Evolutionary conservation across 139 green algal species (phyloP).

Genomic region (Penium margaritaceum): DNA sequence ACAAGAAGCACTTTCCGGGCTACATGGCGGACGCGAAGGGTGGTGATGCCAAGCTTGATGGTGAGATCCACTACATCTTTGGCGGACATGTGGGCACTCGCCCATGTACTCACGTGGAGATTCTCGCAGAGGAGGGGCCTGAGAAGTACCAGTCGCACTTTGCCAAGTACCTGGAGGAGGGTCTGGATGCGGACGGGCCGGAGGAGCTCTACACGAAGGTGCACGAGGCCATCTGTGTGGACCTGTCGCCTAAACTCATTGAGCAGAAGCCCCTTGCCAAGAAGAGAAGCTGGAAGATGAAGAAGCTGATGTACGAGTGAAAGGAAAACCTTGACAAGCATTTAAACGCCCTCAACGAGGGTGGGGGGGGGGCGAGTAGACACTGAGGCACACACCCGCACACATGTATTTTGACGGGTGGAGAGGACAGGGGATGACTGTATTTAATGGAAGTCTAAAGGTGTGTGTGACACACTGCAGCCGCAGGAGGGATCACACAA

Average conservation of each 20-base stretch:
- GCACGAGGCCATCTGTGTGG: conserved; percentile 80
- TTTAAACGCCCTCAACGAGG: conserved; percentile 47
- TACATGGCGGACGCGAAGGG: conserved; percentile 80
- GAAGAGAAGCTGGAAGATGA: conserved; percentile 53
- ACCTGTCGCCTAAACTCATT: conserved; percentile 70
- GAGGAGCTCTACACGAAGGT: conserved; percentile 83
- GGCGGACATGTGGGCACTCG: conserved; percentile 85
- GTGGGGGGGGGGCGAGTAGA: too few species aligned
- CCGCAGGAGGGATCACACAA: too few species aligned
- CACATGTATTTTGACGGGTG: too few species aligned
- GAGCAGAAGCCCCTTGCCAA: conserved; percentile 63
- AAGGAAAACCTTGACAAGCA: conserved; percentile 83
- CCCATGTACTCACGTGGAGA: conserved; percentile 81
- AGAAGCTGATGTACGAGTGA: conserved; percentile 85
- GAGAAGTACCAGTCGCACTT: conserved; percentile 93
- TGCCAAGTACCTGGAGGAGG: conserved; percentile 72
- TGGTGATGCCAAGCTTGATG: conserved; percentile 82
- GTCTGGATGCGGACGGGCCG: conserved; percentile 72
- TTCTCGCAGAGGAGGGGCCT: conserved; percentile 76
- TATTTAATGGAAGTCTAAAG: too few species aligned
- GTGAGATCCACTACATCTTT: conserved; percentile 68
- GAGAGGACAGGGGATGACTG: too few species aligned
- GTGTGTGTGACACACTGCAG: too few species aligned
- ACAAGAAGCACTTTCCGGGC: conserved; percentile 94
- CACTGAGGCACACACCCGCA: too few species aligned